Conservation (phyloP, 352 stramenopile genomes). For the Globisporangium radiosum region DNA sequence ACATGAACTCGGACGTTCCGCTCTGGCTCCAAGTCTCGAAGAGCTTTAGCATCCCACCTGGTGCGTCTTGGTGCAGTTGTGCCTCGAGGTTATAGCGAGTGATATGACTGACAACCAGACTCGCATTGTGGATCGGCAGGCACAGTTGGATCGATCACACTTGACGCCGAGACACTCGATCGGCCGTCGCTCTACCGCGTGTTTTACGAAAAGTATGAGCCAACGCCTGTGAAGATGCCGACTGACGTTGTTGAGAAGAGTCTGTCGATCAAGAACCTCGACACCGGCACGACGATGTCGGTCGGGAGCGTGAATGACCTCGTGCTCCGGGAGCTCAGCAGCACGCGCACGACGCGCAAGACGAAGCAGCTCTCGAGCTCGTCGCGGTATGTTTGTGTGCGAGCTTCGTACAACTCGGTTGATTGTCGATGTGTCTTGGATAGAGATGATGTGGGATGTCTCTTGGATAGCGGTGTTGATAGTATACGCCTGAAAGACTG, state of each 20-base stretch:
- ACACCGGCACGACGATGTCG: constrained; percentile 72
- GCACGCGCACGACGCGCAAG: constrained; percentile 35
- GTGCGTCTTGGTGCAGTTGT: constrained; percentile 9
- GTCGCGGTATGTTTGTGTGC: constrained; percentile 28
- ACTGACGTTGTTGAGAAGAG: constrained; percentile 47
- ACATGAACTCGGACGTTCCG: constrained; percentile 75
- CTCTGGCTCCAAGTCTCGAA: constrained; percentile 85
- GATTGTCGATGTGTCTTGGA: no score
- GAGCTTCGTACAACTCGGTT: no score
- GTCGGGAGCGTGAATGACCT: constrained; percentile 72
- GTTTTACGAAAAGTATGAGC: constrained; percentile 86
- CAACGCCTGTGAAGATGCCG: constrained; percentile 51
- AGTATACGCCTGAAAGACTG: constrained; percentile 2
- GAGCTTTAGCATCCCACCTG: constrained; percentile 73
- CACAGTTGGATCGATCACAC: constrained; percentile 69
- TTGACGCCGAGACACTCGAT: constrained; percentile 78
- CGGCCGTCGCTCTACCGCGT: constrained; percentile 77
- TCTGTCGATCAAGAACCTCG: constrained; percentile 77
- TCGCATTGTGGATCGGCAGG: constrained; percentile 11
- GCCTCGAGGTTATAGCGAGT: neutral
- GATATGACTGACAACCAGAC: no score
- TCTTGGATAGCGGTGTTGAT: neutral
- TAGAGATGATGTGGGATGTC: no score
- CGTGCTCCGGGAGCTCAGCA: constrained; percentile 64
- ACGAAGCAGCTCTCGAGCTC: constrained; percentile 57